phyloP scores from a whole-genome alignment of 352 stramenopile species.

The Elongisporangium anandrum region DNA sequence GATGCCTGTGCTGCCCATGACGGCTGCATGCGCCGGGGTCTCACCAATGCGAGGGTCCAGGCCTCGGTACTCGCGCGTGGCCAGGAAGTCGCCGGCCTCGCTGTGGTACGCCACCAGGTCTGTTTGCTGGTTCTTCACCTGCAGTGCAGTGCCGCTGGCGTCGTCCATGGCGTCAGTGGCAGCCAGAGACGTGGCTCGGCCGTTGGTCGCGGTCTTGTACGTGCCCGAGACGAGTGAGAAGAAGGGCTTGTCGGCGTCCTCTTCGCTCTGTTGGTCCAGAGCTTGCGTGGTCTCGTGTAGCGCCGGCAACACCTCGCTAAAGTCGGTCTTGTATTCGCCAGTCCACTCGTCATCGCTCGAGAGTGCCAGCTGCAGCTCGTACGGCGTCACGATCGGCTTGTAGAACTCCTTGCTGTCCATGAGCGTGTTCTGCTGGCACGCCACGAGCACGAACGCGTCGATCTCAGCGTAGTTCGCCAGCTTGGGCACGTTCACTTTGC shows the following conservation, averaged over 20 bases:
- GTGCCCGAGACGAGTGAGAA: conserved; percentile 81
- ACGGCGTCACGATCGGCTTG: conserved; percentile 92
- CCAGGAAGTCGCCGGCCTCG: conserved; percentile 71
- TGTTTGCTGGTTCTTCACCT: conserved; percentile 43
- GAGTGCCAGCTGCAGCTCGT: conserved; percentile 94
- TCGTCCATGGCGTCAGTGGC: conserved; percentile 20
- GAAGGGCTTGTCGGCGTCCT: conserved; percentile 62
- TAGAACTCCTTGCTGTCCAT: conserved; percentile 92
- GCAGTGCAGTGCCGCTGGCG: conserved; percentile 36
- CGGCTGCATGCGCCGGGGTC: conserved; percentile 69
- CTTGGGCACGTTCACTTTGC: conserved; percentile 97
- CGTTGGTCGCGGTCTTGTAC: conserved; percentile 31
- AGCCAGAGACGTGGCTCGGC: conserved; percentile 13
- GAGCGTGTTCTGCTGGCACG: conserved; percentile 94
- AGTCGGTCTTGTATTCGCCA: conserved; percentile 80
- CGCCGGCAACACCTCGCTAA: conserved; percentile 69
- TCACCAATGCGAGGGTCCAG: conserved; percentile 81
- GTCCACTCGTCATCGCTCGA: conserved; percentile 85
- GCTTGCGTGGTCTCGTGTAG: conserved; percentile 31
- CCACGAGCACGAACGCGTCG: conserved; percentile 96
- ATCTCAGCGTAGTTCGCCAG: conserved; percentile 97
- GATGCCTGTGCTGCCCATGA: conserved; percentile 70
- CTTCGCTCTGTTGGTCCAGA: conserved; percentile 27
- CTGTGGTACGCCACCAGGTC: conserved; percentile 65
- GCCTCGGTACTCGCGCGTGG: conserved; percentile 66